Evolutionary conservation across 805 yeast species (phyloP), one percentile per base, ranked within the genome.

Genomic region (Yarrowia yakushimensis): DNA sequence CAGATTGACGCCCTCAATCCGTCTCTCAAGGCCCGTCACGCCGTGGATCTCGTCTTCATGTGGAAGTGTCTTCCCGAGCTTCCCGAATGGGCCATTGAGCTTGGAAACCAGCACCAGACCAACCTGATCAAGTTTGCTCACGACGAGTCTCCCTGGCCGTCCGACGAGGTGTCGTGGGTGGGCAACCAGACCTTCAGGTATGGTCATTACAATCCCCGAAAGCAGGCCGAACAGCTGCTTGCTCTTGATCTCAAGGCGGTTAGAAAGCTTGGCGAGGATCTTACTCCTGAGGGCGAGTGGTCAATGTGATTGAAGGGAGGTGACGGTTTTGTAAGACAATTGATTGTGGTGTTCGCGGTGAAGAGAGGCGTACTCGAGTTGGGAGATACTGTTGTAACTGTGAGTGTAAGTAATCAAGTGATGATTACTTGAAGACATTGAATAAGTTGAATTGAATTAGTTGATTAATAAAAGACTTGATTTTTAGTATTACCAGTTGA

Each of bases 11-110:
- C 76, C 4, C 64, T 66, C 25, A 63, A 62, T 17, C 66, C 70
- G 0, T 27, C 63, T 2, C 55, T 67, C 17, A 73, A 72, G 22
- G 72, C 72, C 33, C 69, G 71, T 59, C 76, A 73, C 50, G 72
- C 72, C 67, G 76, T 73, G 8, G 76, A 73, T 60, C 70, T 73
- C 9, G 64, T 72, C 23, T 73, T 69, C 63, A 57, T 70, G 50
- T 65, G 73, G 36, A 66, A 67, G 13, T 52, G 59, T 50, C 69
- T 71, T 17, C 73, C 70, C 64, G 62, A 62, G 34, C 60, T 69
- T 11, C 65, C 64, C 15, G 54, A 45, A 9, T 60, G 63, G 41
- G 65, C 63, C 46, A 62, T 59, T 20, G 61, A 23, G 11, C 65
- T 70, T 31, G 63, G 68, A 9, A 61, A 60, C 13, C 62, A 62